phyloP scores from a whole-genome alignment of 2,329 filamentous ascomycete species.

The Berkeleyomyces rouxiae region DNA sequence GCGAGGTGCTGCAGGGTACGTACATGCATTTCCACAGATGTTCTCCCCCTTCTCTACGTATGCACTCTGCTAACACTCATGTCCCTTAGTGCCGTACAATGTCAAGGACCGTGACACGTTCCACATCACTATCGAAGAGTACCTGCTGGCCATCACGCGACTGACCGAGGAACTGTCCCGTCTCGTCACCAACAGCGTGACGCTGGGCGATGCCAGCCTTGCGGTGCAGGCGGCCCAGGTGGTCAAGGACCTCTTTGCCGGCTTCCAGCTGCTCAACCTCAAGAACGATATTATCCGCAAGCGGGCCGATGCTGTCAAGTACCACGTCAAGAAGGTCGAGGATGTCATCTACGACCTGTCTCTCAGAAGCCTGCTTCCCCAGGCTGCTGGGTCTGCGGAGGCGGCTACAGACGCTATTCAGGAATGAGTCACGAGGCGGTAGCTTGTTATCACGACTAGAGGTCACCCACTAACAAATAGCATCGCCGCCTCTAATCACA shows the following conservation, averaged over 20 bases:
- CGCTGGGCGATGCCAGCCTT: conserved; percentile 69
- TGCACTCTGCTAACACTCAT: not conserved
- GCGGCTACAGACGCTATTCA: not conserved
- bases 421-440: not conserved
- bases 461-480: too few relatives aligned
- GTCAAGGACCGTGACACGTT: conserved; percentile 80
- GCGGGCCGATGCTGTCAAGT: conserved; percentile 86
- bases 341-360: conserved; percentile 95
- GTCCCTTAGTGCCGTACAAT: conserved; percentile 60
- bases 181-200: conserved; percentile 86
- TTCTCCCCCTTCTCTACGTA: not conserved
- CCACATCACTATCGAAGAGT: conserved; percentile 94
- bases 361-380: conserved; percentile 32
- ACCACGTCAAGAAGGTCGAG: conserved; percentile 93
- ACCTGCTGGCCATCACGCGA: conserved; percentile 72
- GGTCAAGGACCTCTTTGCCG: conserved; percentile 86
- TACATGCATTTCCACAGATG: too few relatives aligned
- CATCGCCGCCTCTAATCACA: too few relatives aligned
- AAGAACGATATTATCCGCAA: conserved; percentile 89
- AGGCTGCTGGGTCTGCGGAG: not conserved
- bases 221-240: conserved; percentile 81
- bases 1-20: conserved; percentile 54
- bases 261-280: conserved; percentile 91
- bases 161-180: conserved; percentile 82
- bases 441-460: too few relatives aligned